These are phyloP conservation scores for Exophiala sideris DNA, from an alignment of 2,329 filamentous ascomycete genomes.

Conservation along the genomic window DNA sequence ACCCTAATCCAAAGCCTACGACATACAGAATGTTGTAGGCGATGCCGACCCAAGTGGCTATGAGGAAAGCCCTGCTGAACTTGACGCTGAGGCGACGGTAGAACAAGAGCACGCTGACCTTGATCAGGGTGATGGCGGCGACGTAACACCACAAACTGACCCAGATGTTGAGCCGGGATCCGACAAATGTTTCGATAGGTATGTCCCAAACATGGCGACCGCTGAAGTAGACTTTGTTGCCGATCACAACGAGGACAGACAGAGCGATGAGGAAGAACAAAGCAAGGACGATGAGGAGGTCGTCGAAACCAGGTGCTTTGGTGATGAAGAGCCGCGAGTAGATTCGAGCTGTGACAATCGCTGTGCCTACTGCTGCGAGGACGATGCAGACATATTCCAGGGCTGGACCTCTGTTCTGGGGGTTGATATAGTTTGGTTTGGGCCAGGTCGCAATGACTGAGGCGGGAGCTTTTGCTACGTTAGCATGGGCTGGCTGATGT, in stretches of 20 bases:
- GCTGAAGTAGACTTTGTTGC: conserved; percentile 21
- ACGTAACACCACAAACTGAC: conserved; percentile 22
- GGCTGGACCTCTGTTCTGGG: conserved; percentile 29
- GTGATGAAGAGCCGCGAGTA: conserved; percentile 32
- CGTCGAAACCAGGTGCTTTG: conserved; percentile 24
- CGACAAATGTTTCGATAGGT: conserved; percentile 11
- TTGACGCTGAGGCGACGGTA: conserved; percentile 28
- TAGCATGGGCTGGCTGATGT: not conserved
- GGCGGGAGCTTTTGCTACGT: conserved; percentile 6
- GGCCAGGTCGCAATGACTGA: conserved; percentile 30
- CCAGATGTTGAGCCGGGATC: conserved; percentile 25
- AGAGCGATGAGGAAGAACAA: conserved; percentile 16
- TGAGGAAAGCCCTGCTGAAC: conserved; percentile 22
- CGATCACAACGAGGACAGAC: conserved; percentile 23
- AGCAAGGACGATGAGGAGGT: conserved; percentile 21
- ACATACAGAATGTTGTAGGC: conserved; percentile 27
- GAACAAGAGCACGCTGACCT: conserved; percentile 29
- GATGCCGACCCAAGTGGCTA: conserved; percentile 29
- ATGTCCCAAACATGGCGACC: conserved; percentile 29
- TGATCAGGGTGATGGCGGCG: conserved; percentile 14
- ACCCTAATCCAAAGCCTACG: conserved; percentile 19
- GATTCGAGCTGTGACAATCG: conserved; percentile 28
- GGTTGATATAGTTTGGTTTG: conserved; percentile 33
- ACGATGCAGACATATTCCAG: conserved; percentile 29
- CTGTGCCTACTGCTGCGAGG: conserved; percentile 27